phyloP scores from a whole-genome alignment of 148 eudicot genomes.

The Vaccinium myrtillus region DNA sequence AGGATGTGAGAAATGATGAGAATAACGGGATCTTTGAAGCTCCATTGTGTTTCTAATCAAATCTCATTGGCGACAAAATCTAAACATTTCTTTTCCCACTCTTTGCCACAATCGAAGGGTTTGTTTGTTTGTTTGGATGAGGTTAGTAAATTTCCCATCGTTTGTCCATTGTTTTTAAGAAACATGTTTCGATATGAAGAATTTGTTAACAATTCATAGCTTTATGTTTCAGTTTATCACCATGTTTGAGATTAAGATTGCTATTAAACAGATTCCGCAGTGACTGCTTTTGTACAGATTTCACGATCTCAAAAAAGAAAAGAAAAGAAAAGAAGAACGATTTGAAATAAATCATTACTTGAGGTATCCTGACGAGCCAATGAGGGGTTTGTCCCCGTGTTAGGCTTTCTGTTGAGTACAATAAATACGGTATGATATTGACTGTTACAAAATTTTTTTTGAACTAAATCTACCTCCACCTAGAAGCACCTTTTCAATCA shows the following conservation, averaged over 20 bases:
- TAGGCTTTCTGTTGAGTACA: not conserved
- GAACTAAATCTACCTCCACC: not conserved
- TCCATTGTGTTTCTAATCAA: too few species aligned
- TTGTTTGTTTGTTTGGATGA: too few species aligned
- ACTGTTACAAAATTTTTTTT: not conserved
- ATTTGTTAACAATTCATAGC: not conserved
- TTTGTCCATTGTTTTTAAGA: not conserved
- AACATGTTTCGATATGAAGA: not conserved
- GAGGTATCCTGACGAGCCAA: not conserved
- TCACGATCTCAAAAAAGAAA: not conserved
- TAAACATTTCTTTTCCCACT: too few species aligned
- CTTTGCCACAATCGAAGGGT: too few species aligned
- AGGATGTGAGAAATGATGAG: not conserved
- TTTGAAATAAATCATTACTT: not conserved
- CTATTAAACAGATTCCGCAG: not conserved
- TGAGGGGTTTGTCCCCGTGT: conserved; percentile 20
- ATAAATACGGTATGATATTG: not conserved
- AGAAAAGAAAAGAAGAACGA: not conserved
- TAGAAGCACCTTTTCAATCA: not conserved
- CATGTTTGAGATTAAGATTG: not conserved
- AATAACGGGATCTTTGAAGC: too few species aligned
- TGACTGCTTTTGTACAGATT: not conserved
- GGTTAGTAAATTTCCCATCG: too few species aligned
- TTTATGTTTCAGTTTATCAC: not conserved
- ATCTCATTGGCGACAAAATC: too few species aligned